Conservation (phyloP, 2,329 filamentous ascomycete species). For the Exophiala sp. region DNA sequence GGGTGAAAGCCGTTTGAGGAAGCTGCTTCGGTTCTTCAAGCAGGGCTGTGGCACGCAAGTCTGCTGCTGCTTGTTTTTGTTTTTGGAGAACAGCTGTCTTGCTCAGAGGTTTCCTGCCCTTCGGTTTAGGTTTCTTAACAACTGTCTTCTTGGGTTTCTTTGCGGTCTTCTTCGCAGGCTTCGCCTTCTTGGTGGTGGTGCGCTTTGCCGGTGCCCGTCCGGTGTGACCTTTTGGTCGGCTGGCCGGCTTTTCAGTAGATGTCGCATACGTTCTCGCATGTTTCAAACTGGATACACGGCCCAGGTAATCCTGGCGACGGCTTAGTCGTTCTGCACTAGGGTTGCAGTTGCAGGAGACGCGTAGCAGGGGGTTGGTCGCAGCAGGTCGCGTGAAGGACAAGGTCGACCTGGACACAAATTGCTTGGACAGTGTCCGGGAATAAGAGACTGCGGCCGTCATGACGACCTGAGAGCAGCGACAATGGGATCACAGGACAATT, state of each 20-base stretch:
- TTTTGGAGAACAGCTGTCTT: conserved; percentile 27
- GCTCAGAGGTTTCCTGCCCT: conserved; percentile 29
- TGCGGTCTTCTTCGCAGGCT: conserved; percentile 11
- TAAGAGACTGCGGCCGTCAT: conserved; percentile 23
- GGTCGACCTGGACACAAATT: conserved; percentile 19
- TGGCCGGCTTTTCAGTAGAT: conserved; percentile 27
- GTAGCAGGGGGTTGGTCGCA: conserved; percentile 20
- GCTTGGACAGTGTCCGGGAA: conserved; percentile 21
- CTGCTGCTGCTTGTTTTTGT: conserved; percentile 22
- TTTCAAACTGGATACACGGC: conserved; percentile 25
- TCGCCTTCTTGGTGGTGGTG: conserved; percentile 21
- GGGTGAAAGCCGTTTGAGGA: conserved; percentile 26
- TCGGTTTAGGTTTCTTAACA: conserved; percentile 30
- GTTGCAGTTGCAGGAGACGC: conserved; percentile 23
- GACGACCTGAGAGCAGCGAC: conserved; percentile 7
- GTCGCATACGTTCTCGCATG: conserved; percentile 32
- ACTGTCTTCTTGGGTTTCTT: conserved; percentile 28
- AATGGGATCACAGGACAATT: conserved; percentile 2
- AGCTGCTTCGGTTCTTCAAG: conserved; percentile 34
- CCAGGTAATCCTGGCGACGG: conserved; percentile 1
- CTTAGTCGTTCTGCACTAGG: conserved; percentile 20
- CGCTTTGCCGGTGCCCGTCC: conserved; percentile 30
- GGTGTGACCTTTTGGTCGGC: conserved; percentile 32
- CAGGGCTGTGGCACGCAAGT: conserved; percentile 15
- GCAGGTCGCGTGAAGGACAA: conserved; percentile 27